Percentiles rank a stretch among this genome's conserved stretches.
Evolutionary conservation across 345 rosid species (phyloP).

Genomic region (Gossypium sturtianum): DNA sequence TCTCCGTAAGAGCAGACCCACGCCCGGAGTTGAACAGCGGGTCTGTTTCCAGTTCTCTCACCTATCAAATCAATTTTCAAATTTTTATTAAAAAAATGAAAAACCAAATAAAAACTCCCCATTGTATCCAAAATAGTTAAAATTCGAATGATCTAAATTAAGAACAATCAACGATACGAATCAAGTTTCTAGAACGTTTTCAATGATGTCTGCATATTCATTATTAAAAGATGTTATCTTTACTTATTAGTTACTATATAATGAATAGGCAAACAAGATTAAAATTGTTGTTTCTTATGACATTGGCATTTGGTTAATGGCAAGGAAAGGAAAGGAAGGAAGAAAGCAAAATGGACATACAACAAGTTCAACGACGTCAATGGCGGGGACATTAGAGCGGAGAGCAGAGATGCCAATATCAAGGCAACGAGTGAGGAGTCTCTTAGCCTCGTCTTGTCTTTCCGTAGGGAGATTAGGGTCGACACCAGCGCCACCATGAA

Average conservation of each 20-base stretch:
- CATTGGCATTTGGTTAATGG: no score
- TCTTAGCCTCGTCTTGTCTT: constrained; percentile 79
- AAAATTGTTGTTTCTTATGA: no score
- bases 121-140: no score
- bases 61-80: constrained; percentile 27
- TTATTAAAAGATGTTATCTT: no score
- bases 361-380: constrained; percentile 93
- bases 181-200: no score
- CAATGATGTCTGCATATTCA: no score
- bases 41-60: constrained; percentile 79
- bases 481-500: constrained; percentile 97
- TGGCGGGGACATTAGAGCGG: constrained; percentile 64
- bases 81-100: neutral
- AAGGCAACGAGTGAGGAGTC: constrained; percentile 83
- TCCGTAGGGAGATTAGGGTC: constrained; percentile 85
- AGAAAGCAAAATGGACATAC: constrained; percentile 27
- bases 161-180: no score
- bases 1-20: constrained; percentile 85
- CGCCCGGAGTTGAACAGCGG: constrained; percentile 94
- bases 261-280: no score
- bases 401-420: constrained; percentile 79
- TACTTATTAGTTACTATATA: no score
- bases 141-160: no score
- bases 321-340: no score
- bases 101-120: neutral